These are phyloP conservation scores for Lipomyces orientalis DNA, from an alignment of 805 yeast genomes.

Conservation along the genomic window DNA sequence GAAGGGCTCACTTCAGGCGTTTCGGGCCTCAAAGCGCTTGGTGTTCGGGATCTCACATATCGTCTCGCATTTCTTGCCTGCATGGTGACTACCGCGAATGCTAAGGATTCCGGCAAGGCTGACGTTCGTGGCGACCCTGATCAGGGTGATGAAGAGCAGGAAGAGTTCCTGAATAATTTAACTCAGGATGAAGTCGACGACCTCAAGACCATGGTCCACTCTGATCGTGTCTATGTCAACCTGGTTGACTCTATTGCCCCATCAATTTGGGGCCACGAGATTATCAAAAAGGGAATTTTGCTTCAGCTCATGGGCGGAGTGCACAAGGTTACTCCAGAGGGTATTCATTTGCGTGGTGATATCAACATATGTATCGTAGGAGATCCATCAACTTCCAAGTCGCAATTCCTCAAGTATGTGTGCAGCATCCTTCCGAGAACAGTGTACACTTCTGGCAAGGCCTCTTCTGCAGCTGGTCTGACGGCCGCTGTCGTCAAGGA, in stretches of 20 bases:
- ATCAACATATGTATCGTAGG: slow-evolving; percentile 96
- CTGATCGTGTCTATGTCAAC: slow-evolving; percentile 81
- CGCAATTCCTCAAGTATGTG: slow-evolving; percentile 93
- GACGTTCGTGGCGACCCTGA: slow-evolving; percentile 50
- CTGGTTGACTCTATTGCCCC: slow-evolving; percentile 91
- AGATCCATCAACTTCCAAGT: slow-evolving; percentile 96
- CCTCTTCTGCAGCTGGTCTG: slow-evolving; percentile 97
- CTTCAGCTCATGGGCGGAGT: slow-evolving; percentile 94
- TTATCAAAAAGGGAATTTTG: slow-evolving; percentile 87
- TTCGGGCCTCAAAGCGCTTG: slow-evolving; percentile 85
- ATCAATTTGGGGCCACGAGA: slow-evolving; percentile 94
- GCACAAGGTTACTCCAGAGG: slow-evolving; percentile 90
- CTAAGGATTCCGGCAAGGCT: slow-evolving; percentile 45
- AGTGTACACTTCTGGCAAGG: slow-evolving; percentile 96
- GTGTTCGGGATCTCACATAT: slow-evolving; percentile 92
- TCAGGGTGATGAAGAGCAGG: slow-evolving; percentile 71
- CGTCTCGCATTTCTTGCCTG: slow-evolving; percentile 90
- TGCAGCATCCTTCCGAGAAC: slow-evolving; percentile 91
- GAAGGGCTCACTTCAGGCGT: slow-evolving; percentile 85
- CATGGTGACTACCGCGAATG: slow-evolving; percentile 74
- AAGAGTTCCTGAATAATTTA: slow-evolving; percentile 74
- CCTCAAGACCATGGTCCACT: slow-evolving; percentile 86
- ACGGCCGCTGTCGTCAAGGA: slow-evolving; percentile 98
- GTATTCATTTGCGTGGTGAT: slow-evolving; percentile 94
- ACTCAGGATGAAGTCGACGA: slow-evolving; percentile 84